Base-by-base conservation (phyloP, 2,329 filamentous ascomycete genomes). In the Fusarium sp. region DNA sequence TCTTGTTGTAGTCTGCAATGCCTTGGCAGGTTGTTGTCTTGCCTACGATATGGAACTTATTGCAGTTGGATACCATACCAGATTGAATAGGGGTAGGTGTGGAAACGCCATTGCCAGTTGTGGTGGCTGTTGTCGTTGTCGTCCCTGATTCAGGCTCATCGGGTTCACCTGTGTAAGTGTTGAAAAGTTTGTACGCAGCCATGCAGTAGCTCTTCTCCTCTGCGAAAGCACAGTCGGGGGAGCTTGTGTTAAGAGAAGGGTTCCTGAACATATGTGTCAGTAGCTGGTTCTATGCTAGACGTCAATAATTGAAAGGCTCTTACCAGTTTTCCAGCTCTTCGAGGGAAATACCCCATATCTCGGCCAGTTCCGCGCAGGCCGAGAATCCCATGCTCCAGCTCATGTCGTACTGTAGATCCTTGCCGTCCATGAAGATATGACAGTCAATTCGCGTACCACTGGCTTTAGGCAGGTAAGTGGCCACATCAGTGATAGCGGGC, bases 61-160 rank as follows among this genome's bases (percentile, higher is more conserved):
- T 68, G 22, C 65, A 69, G 40, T 40, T 68, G 0, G 16, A n/a
- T 0, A 67, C 50, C 58, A 69, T 47, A 1, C 67, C 67, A 2
- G 22, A 24, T n/a, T 69, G 65, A 5, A 68, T 38, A 3, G 58
- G 34, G 5, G 38, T 13, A 13, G 38, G 38, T 40, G 38, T 40
- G 5, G 38, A 40, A 40, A 40, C n/a, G 5, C 38, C 38, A 40
- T 40, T 40, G n/a, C 38, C 38, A 40, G 38, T 20, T 11, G 38
- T 40, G 18, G 38, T 40, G 3, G 38, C 38, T 40, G 18, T 40
- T 40, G 18, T 40, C 18, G 38, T 40, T n/a, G 37, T 40, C 38
- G 37, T 38, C 37, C 37, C 37, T n/a, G 37, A 18, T 38, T 38
- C 37, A 38, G 38, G n/a, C 38, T 40, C 38, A 40, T 40, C 38